Conservation (phyloP, 2,329 filamentous ascomycete genomes). For the Cytospora piceicola region DNA sequence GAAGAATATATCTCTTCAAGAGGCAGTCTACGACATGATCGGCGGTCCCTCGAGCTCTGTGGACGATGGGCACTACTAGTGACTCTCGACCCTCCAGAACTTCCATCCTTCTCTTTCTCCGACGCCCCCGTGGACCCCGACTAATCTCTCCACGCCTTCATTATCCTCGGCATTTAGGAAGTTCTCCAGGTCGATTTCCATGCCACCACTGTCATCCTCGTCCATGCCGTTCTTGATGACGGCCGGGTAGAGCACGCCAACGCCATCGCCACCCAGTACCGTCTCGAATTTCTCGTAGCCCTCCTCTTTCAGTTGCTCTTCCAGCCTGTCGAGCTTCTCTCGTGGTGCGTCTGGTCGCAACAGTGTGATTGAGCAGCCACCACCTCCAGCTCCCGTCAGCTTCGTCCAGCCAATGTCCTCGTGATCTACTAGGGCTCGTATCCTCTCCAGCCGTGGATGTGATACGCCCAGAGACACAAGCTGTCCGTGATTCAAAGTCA, state of each 20-base stretch:
- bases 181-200: constrained; percentile 87
- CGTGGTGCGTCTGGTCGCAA: constrained; percentile 68
- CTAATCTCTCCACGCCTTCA: constrained; percentile 83
- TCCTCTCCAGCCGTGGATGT: constrained; percentile 87
- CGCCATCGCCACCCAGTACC: constrained; percentile 88
- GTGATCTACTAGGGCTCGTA: constrained; percentile 89
- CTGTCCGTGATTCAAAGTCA: constrained; percentile 92
- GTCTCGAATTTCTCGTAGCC: constrained; percentile 87
- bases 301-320: constrained; percentile 67
- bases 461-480: constrained; percentile 91
- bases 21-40: background rate
- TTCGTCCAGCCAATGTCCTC: constrained; percentile 95
- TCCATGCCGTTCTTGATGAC: constrained; percentile 84
- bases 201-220: constrained; percentile 76
- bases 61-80: background rate
- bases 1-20: background rate
- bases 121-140: constrained; percentile 73
- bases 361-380: constrained; percentile 92
- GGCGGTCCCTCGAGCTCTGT: background rate
- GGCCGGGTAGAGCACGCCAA: constrained; percentile 92
- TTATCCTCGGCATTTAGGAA: constrained; percentile 82
- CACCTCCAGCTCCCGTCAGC: constrained; percentile 91
- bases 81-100: constrained; percentile 71
- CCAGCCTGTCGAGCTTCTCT: constrained; percentile 64
- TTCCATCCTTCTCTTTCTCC: constrained; percentile 82